Evolutionary conservation across 2,329 filamentous ascomycete species (phyloP).

Genomic region (Phialemoniopsis sp.): DNA sequence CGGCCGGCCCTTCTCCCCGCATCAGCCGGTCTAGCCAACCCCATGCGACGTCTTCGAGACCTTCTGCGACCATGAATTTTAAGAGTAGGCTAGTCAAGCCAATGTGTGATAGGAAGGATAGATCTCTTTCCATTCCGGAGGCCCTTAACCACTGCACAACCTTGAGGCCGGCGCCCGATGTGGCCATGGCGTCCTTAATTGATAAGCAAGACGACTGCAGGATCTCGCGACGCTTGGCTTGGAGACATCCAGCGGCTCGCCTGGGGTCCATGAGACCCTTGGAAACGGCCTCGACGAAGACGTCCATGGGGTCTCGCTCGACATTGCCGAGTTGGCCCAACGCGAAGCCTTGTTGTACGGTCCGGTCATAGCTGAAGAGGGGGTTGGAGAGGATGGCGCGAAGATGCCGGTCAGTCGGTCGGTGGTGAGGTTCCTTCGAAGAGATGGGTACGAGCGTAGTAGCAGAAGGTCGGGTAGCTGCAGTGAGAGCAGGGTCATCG

Average conservation of each 20-base stretch:
- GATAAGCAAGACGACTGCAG: slow-evolving; percentile 24
- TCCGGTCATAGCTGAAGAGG: slow-evolving; percentile 39
- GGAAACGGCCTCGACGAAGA: slow-evolving; percentile 52
- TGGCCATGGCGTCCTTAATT: slow-evolving; percentile 25
- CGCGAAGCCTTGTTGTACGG: slow-evolving; percentile 14
- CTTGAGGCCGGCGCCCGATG: slow-evolving; percentile 39
- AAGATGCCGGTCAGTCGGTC: slow-evolving; percentile 46
- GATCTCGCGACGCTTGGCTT: slow-evolving; percentile 39
- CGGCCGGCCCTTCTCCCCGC: slow-evolving; percentile 11
- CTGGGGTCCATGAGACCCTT: slow-evolving; percentile 51
- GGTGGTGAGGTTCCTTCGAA: slow-evolving; percentile 14
- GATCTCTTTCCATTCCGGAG: slow-evolving; percentile 39
- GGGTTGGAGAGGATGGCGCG: slow-evolving; percentile 54
- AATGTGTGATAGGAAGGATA: slow-evolving; percentile 34
- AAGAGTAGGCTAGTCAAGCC: slow-evolving; percentile 22
- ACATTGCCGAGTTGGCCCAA: slow-evolving; percentile 1
- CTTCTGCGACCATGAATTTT: slow-evolving; percentile 49
- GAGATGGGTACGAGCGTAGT: slow-evolving; percentile 6
- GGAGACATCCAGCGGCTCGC: slow-evolving; percentile 50
- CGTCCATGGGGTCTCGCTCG: slow-evolving; percentile 41
- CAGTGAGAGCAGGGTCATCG: slow-evolving; percentile 16
- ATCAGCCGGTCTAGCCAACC: slow-evolving; percentile 43
- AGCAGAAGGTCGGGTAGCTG: slow-evolving; percentile 7
- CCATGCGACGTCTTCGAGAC: slow-evolving; percentile 46
- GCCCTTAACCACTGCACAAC: slow-evolving; percentile 51